Evolutionary conservation across 768 basidiomycete genomes (phyloP), one percentile per base, ranked within the genome.

Genomic region (Chalciporus piperatus): DNA sequence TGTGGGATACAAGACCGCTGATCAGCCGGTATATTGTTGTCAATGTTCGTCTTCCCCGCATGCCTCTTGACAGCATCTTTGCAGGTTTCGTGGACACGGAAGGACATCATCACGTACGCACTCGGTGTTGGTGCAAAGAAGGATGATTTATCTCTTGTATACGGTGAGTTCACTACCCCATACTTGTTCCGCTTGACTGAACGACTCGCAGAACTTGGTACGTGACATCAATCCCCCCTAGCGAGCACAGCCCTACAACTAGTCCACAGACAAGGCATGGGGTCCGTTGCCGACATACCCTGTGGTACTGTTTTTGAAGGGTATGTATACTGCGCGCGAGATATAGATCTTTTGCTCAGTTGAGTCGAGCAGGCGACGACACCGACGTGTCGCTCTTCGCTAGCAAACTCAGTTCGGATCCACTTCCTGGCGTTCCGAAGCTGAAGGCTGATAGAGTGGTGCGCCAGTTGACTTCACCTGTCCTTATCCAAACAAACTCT

Each of bases 221-320:
- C 30, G 65, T 56, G 48, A 17, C 19, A 4, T 48, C 11, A 16
- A 13, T 41, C 6, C 17, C 8, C 27, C 33, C 14, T 37, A 25
- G 9, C 27, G 5, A 19, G 25, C 49, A n/a, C 19, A 7, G 14
- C 20, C 0, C 28, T 9, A 28, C 51, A 32, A 25, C 45, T 37
- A 7, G 22, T 14, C 7, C 35, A 13, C 52, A 87, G 86, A 86
- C 70, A 76, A 79, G 54, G 73, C 78, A 25, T 95, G 88, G 69
- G 74, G 85, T 13, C 81, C 90, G 3, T 75, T 94, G 60, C 92
- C 92, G 9, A 93, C 92, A 0, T 95, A 86, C 67, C 91, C 92
- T 2, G 89, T 91, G 14, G 87, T 89, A 0, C 76, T 94, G 6
- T 72, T 68, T 25, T 76, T 92, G 63, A 92, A 91, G 70, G 85